Evolutionary conservation across 2,329 filamentous ascomycete species (phyloP), one percentile per base, ranked within the genome.

Genomic region (Nakataea oryzae): DNA sequence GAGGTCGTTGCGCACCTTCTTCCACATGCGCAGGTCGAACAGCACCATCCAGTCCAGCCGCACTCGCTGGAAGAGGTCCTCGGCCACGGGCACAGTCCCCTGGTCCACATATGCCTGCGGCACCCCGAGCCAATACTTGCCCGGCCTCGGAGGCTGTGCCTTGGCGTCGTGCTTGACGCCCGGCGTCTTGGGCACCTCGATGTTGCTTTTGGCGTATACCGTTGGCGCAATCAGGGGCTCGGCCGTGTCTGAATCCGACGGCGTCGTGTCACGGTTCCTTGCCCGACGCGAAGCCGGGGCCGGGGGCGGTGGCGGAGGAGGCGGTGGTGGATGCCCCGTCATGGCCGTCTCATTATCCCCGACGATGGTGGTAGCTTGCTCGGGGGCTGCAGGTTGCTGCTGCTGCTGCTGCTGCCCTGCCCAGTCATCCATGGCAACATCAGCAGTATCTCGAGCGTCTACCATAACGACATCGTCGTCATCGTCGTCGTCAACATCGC

Each of bases 21-120:
- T 99, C 95, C 95, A 99, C 81, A 99, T 86, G 55, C 95, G 83
- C 60, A 99, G 77, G 72, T 99, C 95, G 72, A 96, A 99, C 11
- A 99, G 79, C 32, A 99, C 91, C 70, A 99, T 83, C 85, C 91
- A 96, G 74, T 99, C 95, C 7, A 99, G 80, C 34, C 95, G 88
- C 14, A 97, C 89, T 34, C 93, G 87, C 70, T 93, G 86, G 77
- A 91, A 92, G 6, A 99, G 81, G 70, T 99, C 90, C 73, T 99
- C 95, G 61, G 92, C 89, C 21, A 85, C 81, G 58, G 87, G 87
- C 8, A 88, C 77, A 61, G 81, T 82, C 34, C 85, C 81, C 55
- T 81, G 80, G 62, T 85, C 81, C 57, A 80, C 82, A 71, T 90
- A 93, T 34, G 83, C 82, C 24, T 83, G 78, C 8, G 93, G 91